A percentile compares a stretch with the other conserved stretches of the same genome.
Conservation (phyloP, 306 rosid genomes). For the Cicer chorassanicum region DNA sequence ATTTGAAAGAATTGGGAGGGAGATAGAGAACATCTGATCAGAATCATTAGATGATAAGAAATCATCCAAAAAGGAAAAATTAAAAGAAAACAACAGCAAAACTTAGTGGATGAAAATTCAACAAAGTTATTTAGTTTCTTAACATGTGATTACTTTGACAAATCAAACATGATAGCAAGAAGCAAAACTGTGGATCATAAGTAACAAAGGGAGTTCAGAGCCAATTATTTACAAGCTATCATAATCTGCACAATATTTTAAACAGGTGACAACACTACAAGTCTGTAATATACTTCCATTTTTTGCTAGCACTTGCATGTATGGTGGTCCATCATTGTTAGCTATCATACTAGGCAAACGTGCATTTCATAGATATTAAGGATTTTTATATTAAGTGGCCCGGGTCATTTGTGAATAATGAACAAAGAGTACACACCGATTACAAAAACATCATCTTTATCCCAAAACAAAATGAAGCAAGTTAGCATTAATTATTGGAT, state of each 20-base stretch:
- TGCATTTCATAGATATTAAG: background rate
- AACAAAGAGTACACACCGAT: background rate
- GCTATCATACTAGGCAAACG: too few relatives aligned
- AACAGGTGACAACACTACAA: too few relatives aligned
- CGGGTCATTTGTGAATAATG: background rate
- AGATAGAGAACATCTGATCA: too few relatives aligned
- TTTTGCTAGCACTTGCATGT: too few relatives aligned
- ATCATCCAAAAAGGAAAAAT: background rate
- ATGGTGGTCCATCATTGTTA: too few relatives aligned
- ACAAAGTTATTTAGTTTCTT: background rate
- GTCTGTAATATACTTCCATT: too few relatives aligned
- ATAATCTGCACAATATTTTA: too few relatives aligned
- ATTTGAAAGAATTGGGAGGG: background rate
- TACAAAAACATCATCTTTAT: slow-evolving; percentile 13
- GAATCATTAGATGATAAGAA: background rate
- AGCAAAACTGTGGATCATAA: too few relatives aligned
- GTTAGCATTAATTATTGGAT: slow-evolving; percentile 11
- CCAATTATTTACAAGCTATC: too few relatives aligned
- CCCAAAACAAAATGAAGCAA: slow-evolving; percentile 36
- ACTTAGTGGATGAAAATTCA: slow-evolving; percentile 2
- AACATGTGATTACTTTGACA: background rate
- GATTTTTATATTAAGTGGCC: background rate
- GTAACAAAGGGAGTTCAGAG: too few relatives aligned
- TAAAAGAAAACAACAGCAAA: slow-evolving; percentile 1
- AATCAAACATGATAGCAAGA: too few relatives aligned